Percentiles rank a stretch among this genome's conserved stretches.
These are phyloP conservation scores for Jacaranda copaia DNA, from an alignment of 257 asterid species.

Conservation along the genomic window DNA sequence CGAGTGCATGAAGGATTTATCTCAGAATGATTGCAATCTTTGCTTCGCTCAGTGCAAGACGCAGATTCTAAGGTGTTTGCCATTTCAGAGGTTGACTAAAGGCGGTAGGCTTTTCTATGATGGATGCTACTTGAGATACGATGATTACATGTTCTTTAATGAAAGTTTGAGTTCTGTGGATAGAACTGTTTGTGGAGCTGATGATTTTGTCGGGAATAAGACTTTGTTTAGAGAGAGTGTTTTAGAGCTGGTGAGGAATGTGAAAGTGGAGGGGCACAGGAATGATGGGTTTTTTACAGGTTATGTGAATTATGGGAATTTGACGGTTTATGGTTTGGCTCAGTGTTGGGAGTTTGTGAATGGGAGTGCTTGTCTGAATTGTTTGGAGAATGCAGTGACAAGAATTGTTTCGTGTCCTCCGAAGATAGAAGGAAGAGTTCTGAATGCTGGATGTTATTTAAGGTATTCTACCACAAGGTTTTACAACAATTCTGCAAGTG, in stretches of 20 bases:
- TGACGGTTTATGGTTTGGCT: slow-evolving; percentile 73
- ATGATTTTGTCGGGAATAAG: slow-evolving; percentile 56
- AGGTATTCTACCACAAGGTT: slow-evolving; percentile 68
- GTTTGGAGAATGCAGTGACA: slow-evolving; percentile 54
- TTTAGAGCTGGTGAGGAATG: slow-evolving; percentile 51
- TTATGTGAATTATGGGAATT: slow-evolving; percentile 48
- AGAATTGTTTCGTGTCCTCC: slow-evolving; percentile 58
- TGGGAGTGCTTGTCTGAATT: slow-evolving; percentile 53
- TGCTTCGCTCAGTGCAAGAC: slow-evolving; percentile 69
- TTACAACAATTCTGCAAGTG: slow-evolving; percentile 55
- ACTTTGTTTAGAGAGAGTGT: slow-evolving; percentile 50
- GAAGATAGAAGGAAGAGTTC: slow-evolving; percentile 64
- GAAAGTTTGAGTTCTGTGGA: slow-evolving; percentile 61
- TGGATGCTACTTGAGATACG: slow-evolving; percentile 73
- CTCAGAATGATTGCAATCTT: slow-evolving; percentile 64
- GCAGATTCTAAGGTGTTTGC: slow-evolving; percentile 55
- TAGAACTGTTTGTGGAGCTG: slow-evolving; percentile 53
- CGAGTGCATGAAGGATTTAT: slow-evolving; percentile 72
- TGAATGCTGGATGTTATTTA: slow-evolving; percentile 76
- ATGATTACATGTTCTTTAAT: slow-evolving; percentile 62
- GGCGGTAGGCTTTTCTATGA: slow-evolving; percentile 66
- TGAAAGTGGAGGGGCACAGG: slow-evolving; percentile 50
- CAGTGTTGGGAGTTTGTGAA: slow-evolving; percentile 80
- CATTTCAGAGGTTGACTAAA: slow-evolving; percentile 52
- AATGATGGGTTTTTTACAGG: slow-evolving; percentile 66